Evolutionary conservation across 768 basidiomycete species (phyloP).

Genomic region (Trametes cingulata): DNA sequence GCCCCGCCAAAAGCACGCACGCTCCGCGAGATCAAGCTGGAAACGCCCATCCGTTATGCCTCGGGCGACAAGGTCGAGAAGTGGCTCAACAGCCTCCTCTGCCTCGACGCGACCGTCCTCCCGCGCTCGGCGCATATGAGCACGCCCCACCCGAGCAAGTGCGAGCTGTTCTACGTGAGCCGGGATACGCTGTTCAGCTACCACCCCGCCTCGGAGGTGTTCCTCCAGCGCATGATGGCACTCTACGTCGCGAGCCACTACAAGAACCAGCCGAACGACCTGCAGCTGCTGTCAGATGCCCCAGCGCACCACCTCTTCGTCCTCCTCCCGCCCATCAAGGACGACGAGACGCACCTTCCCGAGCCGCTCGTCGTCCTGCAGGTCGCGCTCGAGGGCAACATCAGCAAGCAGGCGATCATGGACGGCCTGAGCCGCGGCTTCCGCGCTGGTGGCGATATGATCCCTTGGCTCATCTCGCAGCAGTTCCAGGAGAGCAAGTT

Average conservation of each 20-base stretch:
- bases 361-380: slow-evolving; percentile 96
- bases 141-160: slow-evolving; percentile 92
- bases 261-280: slow-evolving; percentile 98
- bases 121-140: slow-evolving; percentile 60
- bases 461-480: slow-evolving; percentile 94
- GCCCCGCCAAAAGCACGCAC: slow-evolving; percentile 69
- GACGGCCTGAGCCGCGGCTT: slow-evolving; percentile 83
- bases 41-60: slow-evolving; percentile 92
- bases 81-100: slow-evolving; percentile 90
- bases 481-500: slow-evolving; percentile 97
- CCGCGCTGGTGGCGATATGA: slow-evolving; percentile 92
- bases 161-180: slow-evolving; percentile 94
- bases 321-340: slow-evolving; percentile 86
- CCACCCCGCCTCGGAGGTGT: slow-evolving; percentile 96
- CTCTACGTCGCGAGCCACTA: slow-evolving; percentile 97
- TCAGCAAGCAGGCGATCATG: slow-evolving; percentile 81
- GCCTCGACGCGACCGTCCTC: slow-evolving; percentile 80
- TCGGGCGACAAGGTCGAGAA: slow-evolving; percentile 86
- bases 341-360: slow-evolving; percentile 87
- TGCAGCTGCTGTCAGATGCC: slow-evolving; percentile 96
- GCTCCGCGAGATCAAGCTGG: slow-evolving; percentile 90
- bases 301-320: slow-evolving; percentile 98
- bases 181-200: slow-evolving; percentile 96
- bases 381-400: slow-evolving; percentile 93
- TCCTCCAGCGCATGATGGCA: slow-evolving; percentile 98